These are phyloP conservation scores for Candida rishiriensis DNA, from an alignment of 805 yeast species.

Conservation along the genomic window DNA sequence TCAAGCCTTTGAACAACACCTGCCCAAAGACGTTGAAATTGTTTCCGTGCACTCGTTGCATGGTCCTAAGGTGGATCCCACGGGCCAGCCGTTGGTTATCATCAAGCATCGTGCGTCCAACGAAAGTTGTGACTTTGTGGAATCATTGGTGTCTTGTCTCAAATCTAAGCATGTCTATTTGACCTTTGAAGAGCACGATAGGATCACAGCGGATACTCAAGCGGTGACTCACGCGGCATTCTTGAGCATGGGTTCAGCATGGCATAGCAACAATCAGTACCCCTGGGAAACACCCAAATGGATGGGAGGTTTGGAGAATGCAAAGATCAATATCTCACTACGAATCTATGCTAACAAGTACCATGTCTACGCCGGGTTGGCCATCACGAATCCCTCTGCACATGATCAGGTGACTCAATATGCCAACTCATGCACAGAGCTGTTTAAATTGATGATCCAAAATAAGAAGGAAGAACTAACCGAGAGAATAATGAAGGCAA, in stretches of 20 bases:
- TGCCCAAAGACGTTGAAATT: slow-evolving; percentile 79
- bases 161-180: slow-evolving; percentile 73
- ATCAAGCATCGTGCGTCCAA: slow-evolving; percentile 66
- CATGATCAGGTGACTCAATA: slow-evolving; percentile 89
- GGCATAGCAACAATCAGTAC: slow-evolving; percentile 77
- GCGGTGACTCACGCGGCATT: slow-evolving; percentile 99
- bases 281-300: slow-evolving; percentile 89
- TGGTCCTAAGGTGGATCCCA: slow-evolving; percentile 86
- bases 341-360: slow-evolving; percentile 91
- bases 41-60: slow-evolving; percentile 88
- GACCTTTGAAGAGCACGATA: slow-evolving; percentile 86
- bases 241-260: slow-evolving; percentile 93
- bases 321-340: slow-evolving; percentile 87
- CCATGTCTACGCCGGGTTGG: slow-evolving; percentile 98
- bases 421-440: slow-evolving; percentile 75
- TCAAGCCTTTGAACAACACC: slow-evolving; percentile 67
- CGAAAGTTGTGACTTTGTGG: slow-evolving; percentile 57
- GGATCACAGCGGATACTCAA: slow-evolving; percentile 96
- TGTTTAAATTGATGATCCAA: slow-evolving; percentile 79
- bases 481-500: slow-evolving; percentile 60
- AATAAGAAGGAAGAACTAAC: slow-evolving; percentile 55
- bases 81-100: slow-evolving; percentile 89
- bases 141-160: slow-evolving; percentile 62
- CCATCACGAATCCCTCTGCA: slow-evolving; percentile 93
- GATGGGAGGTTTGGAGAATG: slow-evolving; percentile 94